These are phyloP conservation scores for Pachyrhizus erosus DNA, from an alignment of 306 rosid species.

Conservation along the genomic window DNA sequence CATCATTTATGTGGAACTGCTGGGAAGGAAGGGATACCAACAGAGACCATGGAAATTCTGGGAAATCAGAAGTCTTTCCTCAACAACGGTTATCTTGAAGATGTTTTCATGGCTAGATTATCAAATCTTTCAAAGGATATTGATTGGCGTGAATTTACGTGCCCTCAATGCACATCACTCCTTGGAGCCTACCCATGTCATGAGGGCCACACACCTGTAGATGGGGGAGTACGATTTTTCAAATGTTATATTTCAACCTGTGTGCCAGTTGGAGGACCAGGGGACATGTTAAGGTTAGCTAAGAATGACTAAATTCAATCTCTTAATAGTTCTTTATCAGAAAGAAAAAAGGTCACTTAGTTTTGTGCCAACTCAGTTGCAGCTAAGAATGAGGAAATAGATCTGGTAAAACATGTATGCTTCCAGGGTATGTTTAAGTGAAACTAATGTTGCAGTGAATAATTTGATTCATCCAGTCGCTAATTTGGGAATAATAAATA, in stretches of 20 bases:
- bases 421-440: slow-evolving; percentile 21
- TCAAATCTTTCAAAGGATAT: slow-evolving; percentile 77
- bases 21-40: slow-evolving; percentile 40
- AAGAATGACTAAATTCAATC: slow-evolving; percentile 6
- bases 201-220: slow-evolving; percentile 64
- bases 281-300: slow-evolving; percentile 78
- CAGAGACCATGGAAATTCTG: slow-evolving; percentile 48
- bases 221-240: slow-evolving; percentile 85
- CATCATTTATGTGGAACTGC: slow-evolving; percentile 54
- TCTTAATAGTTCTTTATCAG: background rate
- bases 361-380: slow-evolving; percentile 35
- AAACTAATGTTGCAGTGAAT: background rate
- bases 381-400: slow-evolving; percentile 12
- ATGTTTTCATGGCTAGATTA: slow-evolving; percentile 84
- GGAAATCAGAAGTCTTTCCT: slow-evolving; percentile 68
- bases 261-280: slow-evolving; percentile 57
- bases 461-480: background rate
- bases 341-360: slow-evolving; percentile 1
- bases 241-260: slow-evolving; percentile 81
- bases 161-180: slow-evolving; percentile 78
- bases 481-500: background rate
- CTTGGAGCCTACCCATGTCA: slow-evolving; percentile 90
- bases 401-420: slow-evolving; percentile 20
- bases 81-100: slow-evolving; percentile 90
- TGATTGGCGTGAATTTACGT: slow-evolving; percentile 75